Evolutionary conservation across 768 basidiomycete species (phyloP).

Genomic region (Floccularia luteovirens): DNA sequence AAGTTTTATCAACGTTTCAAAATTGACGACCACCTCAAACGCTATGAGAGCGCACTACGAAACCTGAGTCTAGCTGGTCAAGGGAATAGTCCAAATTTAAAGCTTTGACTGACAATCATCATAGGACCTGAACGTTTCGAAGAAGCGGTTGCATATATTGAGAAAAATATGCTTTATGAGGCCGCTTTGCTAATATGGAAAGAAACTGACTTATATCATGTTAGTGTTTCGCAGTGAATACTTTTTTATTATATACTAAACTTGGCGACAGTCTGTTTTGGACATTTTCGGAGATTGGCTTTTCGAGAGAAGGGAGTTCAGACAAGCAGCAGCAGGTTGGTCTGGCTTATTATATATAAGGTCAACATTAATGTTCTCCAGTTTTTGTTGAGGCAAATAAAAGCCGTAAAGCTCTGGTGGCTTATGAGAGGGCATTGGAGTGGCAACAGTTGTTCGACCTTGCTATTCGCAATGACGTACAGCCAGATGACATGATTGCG

Average conservation of each 20-base stretch:
- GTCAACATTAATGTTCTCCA: constrained; percentile 16
- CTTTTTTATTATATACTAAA: not conserved
- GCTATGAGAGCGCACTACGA: constrained; percentile 63
- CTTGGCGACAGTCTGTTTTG: constrained; percentile 47
- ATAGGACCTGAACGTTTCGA: constrained; percentile 65
- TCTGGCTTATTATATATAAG: not conserved
- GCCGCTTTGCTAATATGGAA: constrained; percentile 72
- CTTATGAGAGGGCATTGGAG: constrained; percentile 79
- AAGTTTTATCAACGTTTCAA: constrained; percentile 79
- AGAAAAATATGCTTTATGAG: constrained; percentile 69
- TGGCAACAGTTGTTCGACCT: constrained; percentile 93
- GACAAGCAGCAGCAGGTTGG: constrained; percentile 76
- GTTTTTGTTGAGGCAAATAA: constrained; percentile 69
- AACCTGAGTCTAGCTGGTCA: constrained; percentile 72
- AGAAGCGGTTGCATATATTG: constrained; percentile 75
- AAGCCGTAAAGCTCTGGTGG: constrained; percentile 70
- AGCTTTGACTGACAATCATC: not conserved
- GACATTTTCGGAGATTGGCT: constrained; percentile 82
- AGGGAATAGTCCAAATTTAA: not conserved
- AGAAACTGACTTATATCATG: constrained; percentile 54
- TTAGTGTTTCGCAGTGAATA: constrained; percentile 18
- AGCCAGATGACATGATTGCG: constrained; percentile 48
- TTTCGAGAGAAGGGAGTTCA: constrained; percentile 77
- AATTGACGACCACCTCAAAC: constrained; percentile 88
- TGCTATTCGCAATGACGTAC: constrained; percentile 41